Evolutionary conservation across 129 eudicot species (phyloP), one percentile per base, ranked within the genome.

Genomic region (Calendula officinalis): DNA sequence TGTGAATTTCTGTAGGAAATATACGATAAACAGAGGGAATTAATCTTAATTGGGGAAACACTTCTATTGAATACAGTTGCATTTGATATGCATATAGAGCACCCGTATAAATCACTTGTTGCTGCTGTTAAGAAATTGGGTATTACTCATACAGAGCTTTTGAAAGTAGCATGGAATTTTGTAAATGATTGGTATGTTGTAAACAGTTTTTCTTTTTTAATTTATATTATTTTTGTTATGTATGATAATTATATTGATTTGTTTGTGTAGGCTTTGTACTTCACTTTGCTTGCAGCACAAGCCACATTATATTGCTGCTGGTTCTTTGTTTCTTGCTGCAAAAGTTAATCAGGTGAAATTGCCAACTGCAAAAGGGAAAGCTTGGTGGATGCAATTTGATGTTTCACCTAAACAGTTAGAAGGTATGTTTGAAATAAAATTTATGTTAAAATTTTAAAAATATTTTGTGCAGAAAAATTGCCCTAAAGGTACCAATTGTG

Each of bases 341-440:
- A 79, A 77, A 76, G 68, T 77, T 65, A 84, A 57, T 50, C 75
- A 79, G 32, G 79, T 76, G 35, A 88, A 77, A 66, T 62, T 84
- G 70, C 84, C 91, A 27, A 53, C 68, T 35, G 64, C 50, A 27
- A 81, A 80, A 9, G 89, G 83, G 63, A 79, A 77, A 16, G 74
- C 77, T 44, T 87, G 95, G 95, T 79, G 86, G 95, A 77, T 79
- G 95, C 84, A 78, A 60, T 88, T 88, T 79, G 86, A 81, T 59
- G 84, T 88, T 73, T 70, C 88, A 68, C 91, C 88, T 9, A 79
- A 68, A 60, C 80, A 57, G 55, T 38, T 87, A 43, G 77, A 84
- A 84, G 95, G 95, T 79, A 63, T 17, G 79, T 70, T 66, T 49
- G 45, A 50, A 43, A 37, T 39, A 14, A 37, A 33, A 42, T n/a